Conservation (phyloP, 495 filamentous ascomycete species). For the Paragyromitra xinjiangensis region DNA sequence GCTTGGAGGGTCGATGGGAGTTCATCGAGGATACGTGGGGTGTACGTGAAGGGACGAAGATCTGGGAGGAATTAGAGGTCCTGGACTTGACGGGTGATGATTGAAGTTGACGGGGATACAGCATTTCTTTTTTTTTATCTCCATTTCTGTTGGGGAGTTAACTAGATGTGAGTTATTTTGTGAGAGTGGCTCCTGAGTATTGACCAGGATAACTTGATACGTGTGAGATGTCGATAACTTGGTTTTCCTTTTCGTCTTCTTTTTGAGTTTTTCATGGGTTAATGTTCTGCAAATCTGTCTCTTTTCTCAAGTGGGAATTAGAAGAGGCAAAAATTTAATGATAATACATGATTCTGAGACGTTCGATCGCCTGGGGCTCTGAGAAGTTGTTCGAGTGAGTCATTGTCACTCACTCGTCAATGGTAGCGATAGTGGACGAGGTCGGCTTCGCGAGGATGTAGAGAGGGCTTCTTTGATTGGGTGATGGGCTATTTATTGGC, state of each 20-base stretch:
- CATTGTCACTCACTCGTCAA: neutral
- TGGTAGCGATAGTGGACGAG: neutral
- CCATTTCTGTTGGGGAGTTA: neutral
- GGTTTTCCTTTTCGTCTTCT: neutral
- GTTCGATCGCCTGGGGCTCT: neutral
- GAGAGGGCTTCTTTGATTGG: neutral
- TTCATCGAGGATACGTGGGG: slow-evolving; percentile 35
- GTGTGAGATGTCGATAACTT: neutral
- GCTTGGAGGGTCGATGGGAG: slow-evolving; percentile 48
- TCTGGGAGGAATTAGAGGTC: slow-evolving; percentile 50
- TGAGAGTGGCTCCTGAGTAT: neutral
- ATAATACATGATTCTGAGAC: neutral
- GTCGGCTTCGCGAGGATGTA: neutral
- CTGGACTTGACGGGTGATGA: slow-evolving; percentile 53
- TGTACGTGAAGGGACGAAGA: slow-evolving; percentile 19
- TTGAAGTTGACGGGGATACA: slow-evolving; percentile 4
- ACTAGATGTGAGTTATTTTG: slow-evolving; percentile 1
- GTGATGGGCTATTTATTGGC: neutral
- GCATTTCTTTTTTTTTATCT: slow-evolving; percentile 1
- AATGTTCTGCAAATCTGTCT: neutral
- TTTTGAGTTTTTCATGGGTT: neutral
- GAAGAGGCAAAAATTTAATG: neutral
- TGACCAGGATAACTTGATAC: neutral
- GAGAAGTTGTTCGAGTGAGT: slow-evolving; percentile 1
- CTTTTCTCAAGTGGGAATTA: neutral